Base-by-base conservation (phyloP, 2,329 filamentous ascomycete genomes). In the Nannizzia gypsea region DNA sequence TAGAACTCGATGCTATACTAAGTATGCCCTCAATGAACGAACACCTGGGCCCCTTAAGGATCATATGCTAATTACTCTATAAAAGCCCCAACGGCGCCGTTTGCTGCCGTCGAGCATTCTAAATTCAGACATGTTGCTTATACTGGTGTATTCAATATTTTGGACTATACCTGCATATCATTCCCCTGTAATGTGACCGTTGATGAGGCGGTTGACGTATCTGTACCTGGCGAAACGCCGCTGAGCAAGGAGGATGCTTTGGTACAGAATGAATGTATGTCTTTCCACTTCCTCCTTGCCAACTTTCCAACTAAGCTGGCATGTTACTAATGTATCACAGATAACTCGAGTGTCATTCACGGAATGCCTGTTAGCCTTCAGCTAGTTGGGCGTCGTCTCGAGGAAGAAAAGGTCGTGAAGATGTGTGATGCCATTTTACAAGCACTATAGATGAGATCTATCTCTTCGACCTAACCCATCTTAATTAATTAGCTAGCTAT, bases 121-220 rank as follows among this genome's bases (percentile, higher is more conserved):
- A 67, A 76, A 60, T 84, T 76, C 66, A 74, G 72, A 6, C 75
- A 78, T 63, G 73, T 77, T 60, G 78, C 74, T 52, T 80, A 79
- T 61, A 73, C 71, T 0, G 66, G 67, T 1, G 76, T 74, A 6
- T 74, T 82, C 50, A 85, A 85, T 63, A 60, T 82, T 17, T 65
- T 84, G 15, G 81, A 85, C 65, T 84, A 84, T 60, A 80, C 78
- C 0, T 73, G 72, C 36, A 77, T 78, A 0, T 75, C 80, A 1
- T 73, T 85, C 20, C 83, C 83, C 77, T 84, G 1, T 82, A 80
- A 0, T 74, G 60, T 68, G 6, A 59, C 69, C 52, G 80, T 77
- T 0, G 77, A 83, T 59, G 78, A 79, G 65, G 67, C 56, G 0
- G 57, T 82, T 3, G 83, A 85, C 66, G 65, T 71, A 13, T 70